Percentiles rank a stretch among this genome's conserved stretches.
Conservation (phyloP, 176 grass and related monocot genomes). For the Triticum aestivum region IWGSC_CS_RefSeq_v2.1 NC_057797.1:567414302-567414801, state of each 20-base stretch:
- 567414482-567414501: constrained; percentile 56
- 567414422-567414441: not conserved
- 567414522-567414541: constrained; percentile 46
- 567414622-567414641: not conserved
- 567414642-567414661: constrained; percentile 17
- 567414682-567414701: not conserved
- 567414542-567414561: constrained; percentile 47
- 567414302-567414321: not conserved
- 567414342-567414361: constrained; percentile 17
- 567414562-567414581: constrained; percentile 6
- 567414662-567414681: not conserved
- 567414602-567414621: not conserved
- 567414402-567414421: constrained; percentile 7
- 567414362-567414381: not conserved
- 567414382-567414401: not conserved
- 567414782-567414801: not conserved
- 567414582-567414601: not conserved
- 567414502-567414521: constrained; percentile 23
- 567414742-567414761: not conserved
- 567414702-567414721: constrained; percentile 31
- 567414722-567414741: not conserved
- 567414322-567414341: constrained; percentile 8
- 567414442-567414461: not conserved
- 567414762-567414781: not conserved
- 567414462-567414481: constrained; percentile 47